phyloP scores from a whole-genome alignment of 805 yeast genomes.

The Jamesozyma gamospora region DNA sequence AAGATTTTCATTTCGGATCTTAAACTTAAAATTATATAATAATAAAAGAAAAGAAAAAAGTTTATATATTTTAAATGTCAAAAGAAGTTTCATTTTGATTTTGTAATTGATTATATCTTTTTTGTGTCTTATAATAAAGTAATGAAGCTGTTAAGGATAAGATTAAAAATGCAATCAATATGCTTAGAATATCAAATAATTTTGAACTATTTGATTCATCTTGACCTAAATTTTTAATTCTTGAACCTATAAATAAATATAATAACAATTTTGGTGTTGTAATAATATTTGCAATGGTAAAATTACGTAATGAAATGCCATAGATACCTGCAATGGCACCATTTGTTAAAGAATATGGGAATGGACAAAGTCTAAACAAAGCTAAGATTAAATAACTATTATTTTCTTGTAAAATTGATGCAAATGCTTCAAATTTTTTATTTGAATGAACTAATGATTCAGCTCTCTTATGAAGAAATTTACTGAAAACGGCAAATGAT shows the following conservation, averaged over 20 bases:
- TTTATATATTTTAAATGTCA: too few species aligned
- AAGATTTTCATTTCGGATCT: too few species aligned
- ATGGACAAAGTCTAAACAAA: slow-evolving; percentile 75
- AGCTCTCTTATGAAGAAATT: slow-evolving; percentile 48
- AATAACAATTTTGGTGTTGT: slow-evolving; percentile 78
- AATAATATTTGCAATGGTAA: slow-evolving; percentile 57
- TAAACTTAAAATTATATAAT: too few species aligned
- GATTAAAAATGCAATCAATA: slow-evolving; percentile 45
- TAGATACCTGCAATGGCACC: slow-evolving; percentile 90
- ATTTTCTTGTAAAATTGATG: slow-evolving; percentile 61
- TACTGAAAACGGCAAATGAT: slow-evolving; percentile 63
- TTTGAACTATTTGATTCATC: slow-evolving; percentile 40
- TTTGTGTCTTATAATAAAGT: slow-evolving; percentile 46
- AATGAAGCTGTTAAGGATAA: slow-evolving; percentile 54
- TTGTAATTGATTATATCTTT: slow-evolving; percentile 28
- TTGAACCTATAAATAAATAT: slow-evolving; percentile 68
- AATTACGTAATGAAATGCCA: slow-evolving; percentile 51
- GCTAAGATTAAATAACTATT: slow-evolving; percentile 58
- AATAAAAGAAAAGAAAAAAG: too few species aligned
- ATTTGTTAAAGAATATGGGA: slow-evolving; percentile 85
- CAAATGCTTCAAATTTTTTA: slow-evolving; percentile 60
- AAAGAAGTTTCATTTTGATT: too few species aligned
- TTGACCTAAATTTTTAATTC: slow-evolving; percentile 60
- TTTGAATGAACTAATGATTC: slow-evolving; percentile 48
- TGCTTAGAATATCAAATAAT: slow-evolving; percentile 53